Evolutionary conservation across 176 grass and related monocot species (phyloP).

Genomic region (Carex cristatella): DNA sequence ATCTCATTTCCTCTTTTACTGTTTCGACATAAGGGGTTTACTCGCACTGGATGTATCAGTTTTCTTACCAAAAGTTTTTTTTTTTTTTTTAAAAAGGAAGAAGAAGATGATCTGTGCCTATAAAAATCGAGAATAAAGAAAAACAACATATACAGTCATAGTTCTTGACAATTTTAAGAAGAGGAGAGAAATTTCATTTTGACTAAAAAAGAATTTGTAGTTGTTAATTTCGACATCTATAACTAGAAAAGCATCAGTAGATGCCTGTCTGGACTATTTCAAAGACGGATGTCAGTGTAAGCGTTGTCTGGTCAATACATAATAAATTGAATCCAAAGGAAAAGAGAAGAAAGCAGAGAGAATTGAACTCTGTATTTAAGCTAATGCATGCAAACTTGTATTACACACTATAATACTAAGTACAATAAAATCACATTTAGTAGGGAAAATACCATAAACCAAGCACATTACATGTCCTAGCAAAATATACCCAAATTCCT

Average conservation of each 20-base stretch:
- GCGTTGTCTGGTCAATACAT: background rate
- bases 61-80: background rate
- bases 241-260: background rate
- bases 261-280: background rate
- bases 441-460: background rate
- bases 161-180: background rate
- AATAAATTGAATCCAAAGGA: background rate
- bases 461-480: background rate
- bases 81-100: background rate
- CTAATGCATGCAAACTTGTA: background rate
- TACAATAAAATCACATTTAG: background rate
- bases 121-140: background rate
- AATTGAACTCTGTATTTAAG: background rate
- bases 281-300: background rate
- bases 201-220: background rate
- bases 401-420: background rate
- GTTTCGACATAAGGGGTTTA: background rate
- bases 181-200: background rate
- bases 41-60: background rate
- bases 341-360: background rate
- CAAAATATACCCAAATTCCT: background rate
- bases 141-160: background rate
- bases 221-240: background rate
- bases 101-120: background rate
- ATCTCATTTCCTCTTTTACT: background rate